Evolutionary conservation across 164 flowering plant species (phyloP), one percentile per base, ranked within the genome.

Genomic region (Euptelea pleiosperma): DNA sequence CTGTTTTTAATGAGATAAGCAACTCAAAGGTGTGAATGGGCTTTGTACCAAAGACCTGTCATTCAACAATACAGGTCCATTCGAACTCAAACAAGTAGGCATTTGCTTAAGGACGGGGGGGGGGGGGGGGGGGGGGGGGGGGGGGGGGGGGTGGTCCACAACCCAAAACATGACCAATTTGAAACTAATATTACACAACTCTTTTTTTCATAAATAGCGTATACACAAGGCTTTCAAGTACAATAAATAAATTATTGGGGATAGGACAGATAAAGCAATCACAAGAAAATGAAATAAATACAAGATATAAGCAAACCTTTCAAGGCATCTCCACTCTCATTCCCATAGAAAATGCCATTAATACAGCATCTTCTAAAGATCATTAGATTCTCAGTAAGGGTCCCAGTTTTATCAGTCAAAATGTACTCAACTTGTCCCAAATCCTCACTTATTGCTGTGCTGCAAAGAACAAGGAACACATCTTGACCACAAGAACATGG

Each of bases 361-460:
- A 94, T 81, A 64, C 96, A 94, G 62, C 99, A 91, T 77, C 96
- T 80, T 71, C 84, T 82, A 56, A 94, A 94, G 39, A 91, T 79
- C 99, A 94, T 94, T 66, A 36, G 84, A 69, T 94, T 94, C 69
- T 94, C 99, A 14, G 99, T 94, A 9, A 94, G 78, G 12, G 99
- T 94, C 63, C 99, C 99, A 40, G 97, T 94, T 75, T 94, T 94
- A 71, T 94, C 99, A 41, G 97, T 94, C 81, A 94, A 74, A 69
- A 94, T 91, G 81, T 91, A 94, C 71, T 94, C 99, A 68, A 88
- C 97, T 77, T 94, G 99, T 60, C 97, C 99, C 73, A 94, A 72
- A 65, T 94, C 99, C 77, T 94, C 97, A 68, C 99, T 94, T 59
- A 94, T 94, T 68, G 97, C 99, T 70, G 97, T 91, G 82, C 99